Evolutionary conservation across 176 grass and related monocot genomes (phyloP).

Genomic region (Bonia amplexicaulis): DNA sequence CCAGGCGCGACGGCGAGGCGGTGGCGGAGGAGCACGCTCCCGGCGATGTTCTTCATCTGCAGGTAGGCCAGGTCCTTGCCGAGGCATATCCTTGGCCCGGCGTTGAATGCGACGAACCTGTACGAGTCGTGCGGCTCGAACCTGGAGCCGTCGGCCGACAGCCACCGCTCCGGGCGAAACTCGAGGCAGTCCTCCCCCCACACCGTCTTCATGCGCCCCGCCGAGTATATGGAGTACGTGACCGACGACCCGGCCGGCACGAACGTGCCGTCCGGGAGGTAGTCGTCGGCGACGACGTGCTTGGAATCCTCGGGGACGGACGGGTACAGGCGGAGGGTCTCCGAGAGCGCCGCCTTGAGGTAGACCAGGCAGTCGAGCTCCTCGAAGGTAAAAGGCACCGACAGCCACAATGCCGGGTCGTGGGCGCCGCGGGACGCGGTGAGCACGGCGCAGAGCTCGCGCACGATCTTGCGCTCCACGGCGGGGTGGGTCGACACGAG

Average conservation of each 20-base stretch:
- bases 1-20: constrained; percentile 60
- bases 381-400: constrained; percentile 65
- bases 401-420: constrained; percentile 50
- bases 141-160: constrained; percentile 54
- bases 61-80: constrained; percentile 96
- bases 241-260: constrained; percentile 82
- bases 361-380: constrained; percentile 86
- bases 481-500: constrained; percentile 81
- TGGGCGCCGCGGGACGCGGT: constrained; percentile 43
- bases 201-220: constrained; percentile 77
- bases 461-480: constrained; percentile 56
- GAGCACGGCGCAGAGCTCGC: constrained; percentile 68
- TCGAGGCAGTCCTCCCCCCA: constrained; percentile 96
- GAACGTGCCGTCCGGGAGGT: constrained; percentile 85
- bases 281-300: constrained; percentile 74
- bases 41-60: constrained; percentile 97
- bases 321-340: constrained; percentile 87
- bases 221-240: constrained; percentile 94
- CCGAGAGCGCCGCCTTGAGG: constrained; percentile 93
- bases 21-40: constrained; percentile 73
- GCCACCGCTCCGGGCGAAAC: constrained; percentile 79
- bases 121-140: constrained; percentile 85
- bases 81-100: constrained; percentile 83
- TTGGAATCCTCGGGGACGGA: constrained; percentile 97
- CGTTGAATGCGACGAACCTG: constrained; percentile 92